Evolutionary conservation across 1,284 basidiomycete species (phyloP), one percentile per base, ranked within the genome.

Genomic region (Dichomitus squalens): DNA sequence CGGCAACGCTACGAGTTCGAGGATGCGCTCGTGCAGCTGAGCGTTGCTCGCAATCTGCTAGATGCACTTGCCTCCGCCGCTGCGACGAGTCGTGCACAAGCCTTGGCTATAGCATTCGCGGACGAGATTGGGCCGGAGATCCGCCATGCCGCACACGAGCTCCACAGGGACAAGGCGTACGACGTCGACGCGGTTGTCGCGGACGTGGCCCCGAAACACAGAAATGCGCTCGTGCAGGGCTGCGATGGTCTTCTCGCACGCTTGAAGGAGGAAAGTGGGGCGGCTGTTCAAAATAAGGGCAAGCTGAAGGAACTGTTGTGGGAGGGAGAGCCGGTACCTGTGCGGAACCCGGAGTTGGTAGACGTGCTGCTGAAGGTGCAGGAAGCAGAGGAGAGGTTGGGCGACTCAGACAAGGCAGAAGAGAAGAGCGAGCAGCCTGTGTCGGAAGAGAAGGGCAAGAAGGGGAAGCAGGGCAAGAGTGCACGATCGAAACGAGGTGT

Each of bases 81-180:
- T 2, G 71, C 74, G n/a, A 88, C 87, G n/a, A 95, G 93, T 66
- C 85, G 91, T 43, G 91, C 94, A 54, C 93, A 97, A 74, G 96
- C 96, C 0, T 82, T 98, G 5, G 92, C 94, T 11, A 83, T 86
- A 33, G 82, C 93, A 50, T 93, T 93, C 68, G 83, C 90, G 18
- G 96, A 98, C 70, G 87, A 90, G 60, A 87, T 95, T 59, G 90
- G 93, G 40, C 94, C 96, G 0, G 88, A 97, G 73, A 93, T 98
- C 59, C 82, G 96, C 49, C 92, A 95, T 75, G 93, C 90, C 64
- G 95, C 95, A 0, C 96, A 98, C 70, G 90, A 95, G 69, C 81
- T 96, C 27, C 87, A 87, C 2, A 76, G 81, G 47, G 75, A 75
- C 44, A 88, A 87, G 67, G 85, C 92, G 6, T 94, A 96, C 73